Base-by-base conservation (phyloP, 768 basidiomycete species). In the Xerocomellus amylosporus region DNA sequence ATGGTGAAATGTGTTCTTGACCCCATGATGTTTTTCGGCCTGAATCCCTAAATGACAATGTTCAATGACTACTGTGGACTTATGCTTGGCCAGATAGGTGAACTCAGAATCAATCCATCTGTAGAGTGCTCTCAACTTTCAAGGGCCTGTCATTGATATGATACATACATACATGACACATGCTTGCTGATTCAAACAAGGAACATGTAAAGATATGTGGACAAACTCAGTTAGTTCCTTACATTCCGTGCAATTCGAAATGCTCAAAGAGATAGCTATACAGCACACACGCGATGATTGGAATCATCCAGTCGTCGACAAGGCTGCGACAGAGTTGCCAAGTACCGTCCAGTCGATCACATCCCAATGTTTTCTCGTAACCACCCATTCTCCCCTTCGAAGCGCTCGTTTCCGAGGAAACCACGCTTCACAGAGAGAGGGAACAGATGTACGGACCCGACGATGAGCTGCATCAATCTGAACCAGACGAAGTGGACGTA, bases 321-420 rank as follows among this genome's bases (percentile, higher is more conserved):
- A 41, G 24, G 31, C 19, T 14, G 22, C 7, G 4, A 31, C 26
- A 6, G 42, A 30, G 12, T 28, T 39, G 15, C 67, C 61, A 36
- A 81, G 69, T 12, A 73, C 70, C 1, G 66, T 73, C 85, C 85
- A 87, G 58, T 86, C 80, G 44, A 87, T 82, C 46, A 63, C 71
- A 36, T 76, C 70, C 1, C 84, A 62, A 87, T 84, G 45, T 78
- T 78, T 60, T 78, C 69, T 47, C 69, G 72, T 14, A 93, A 65
- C 90, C 90, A 93, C 54, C 84, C 82, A 66, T 93, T 91, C 12
- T 88, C 85, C 47, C 77, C 74, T 49, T 75, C 78, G 70, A 93
- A 93, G 67, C 93, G 91, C 0, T 74, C 79, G 60, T 90, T 92
- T 19, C 88, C 88, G 36, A 89, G 73, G 66, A 92, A 93, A 0